Conservation (phyloP, 164 flowering plant genomes). For the Hamamelis virginiana region DNA sequence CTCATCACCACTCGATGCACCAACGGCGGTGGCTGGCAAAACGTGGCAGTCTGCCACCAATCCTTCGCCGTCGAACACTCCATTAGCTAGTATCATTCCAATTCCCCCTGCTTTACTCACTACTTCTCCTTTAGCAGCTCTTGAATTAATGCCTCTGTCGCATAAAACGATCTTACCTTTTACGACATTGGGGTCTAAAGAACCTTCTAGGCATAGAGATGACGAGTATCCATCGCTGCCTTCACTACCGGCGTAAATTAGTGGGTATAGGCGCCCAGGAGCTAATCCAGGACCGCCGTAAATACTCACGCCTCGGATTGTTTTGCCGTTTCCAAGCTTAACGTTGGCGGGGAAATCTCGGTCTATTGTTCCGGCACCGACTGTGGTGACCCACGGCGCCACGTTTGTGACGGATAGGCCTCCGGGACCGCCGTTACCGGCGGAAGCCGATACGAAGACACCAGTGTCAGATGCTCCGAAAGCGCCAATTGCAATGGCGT, state of each 20-base stretch:
- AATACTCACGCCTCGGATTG: slow-evolving; percentile 60
- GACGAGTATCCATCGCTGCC: slow-evolving; percentile 82
- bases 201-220: slow-evolving; percentile 82
- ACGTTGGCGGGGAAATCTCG: slow-evolving; percentile 86
- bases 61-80: slow-evolving; percentile 89
- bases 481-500: slow-evolving; percentile 81
- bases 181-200: slow-evolving; percentile 60
- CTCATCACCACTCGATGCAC: slow-evolving; percentile 62
- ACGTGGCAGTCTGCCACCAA: slow-evolving; percentile 92
- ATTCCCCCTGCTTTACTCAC: slow-evolving; percentile 85
- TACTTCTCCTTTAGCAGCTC: slow-evolving; percentile 79
- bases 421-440: slow-evolving; percentile 95
- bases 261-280: slow-evolving; percentile 50
- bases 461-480: slow-evolving; percentile 72
- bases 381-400: slow-evolving; percentile 94
- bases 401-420: slow-evolving; percentile 82
- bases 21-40: slow-evolving; percentile 81
- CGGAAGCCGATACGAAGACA: slow-evolving; percentile 87
- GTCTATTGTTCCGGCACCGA: slow-evolving; percentile 89
- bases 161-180: slow-evolving; percentile 83
- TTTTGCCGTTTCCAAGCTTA: slow-evolving; percentile 66
- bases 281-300: slow-evolving; percentile 73
- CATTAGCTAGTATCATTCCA: slow-evolving; percentile 90
- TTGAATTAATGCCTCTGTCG: slow-evolving; percentile 80
- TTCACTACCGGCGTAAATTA: slow-evolving; percentile 72